Conservation (phyloP, 208 protist species). For the Leishmania amazonensis region DNA sequence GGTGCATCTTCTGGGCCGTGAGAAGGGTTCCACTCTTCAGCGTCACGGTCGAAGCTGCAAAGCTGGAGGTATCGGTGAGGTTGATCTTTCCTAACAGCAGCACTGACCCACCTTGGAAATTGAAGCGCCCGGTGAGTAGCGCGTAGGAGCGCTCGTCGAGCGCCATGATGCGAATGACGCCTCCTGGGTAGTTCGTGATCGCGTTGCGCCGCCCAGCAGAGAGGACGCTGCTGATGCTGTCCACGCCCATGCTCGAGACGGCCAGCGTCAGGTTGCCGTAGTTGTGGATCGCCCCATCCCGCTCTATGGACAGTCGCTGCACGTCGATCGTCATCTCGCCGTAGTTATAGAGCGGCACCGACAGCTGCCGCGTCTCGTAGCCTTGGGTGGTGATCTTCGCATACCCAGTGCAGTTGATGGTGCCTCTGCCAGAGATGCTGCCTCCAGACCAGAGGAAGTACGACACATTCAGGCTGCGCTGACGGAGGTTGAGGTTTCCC, state of each 20-base stretch:
- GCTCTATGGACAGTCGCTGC: conserved; percentile 60
- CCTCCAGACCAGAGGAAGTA: conserved; percentile 82
- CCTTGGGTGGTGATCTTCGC: conserved; percentile 66
- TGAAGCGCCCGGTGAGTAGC: conserved; percentile 61
- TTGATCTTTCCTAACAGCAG: conserved; percentile 52
- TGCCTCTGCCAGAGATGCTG: conserved; percentile 67
- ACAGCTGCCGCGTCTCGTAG: conserved; percentile 64
- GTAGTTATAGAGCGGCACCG: conserved; percentile 72
- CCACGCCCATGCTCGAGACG: conserved; percentile 56
- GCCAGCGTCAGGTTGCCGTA: conserved; percentile 75
- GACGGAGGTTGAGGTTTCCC: conserved; percentile 59
- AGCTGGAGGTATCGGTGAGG: conserved; percentile 51
- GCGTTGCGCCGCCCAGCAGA: conserved; percentile 50
- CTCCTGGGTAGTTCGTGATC: conserved; percentile 60
- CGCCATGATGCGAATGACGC: conserved; percentile 56
- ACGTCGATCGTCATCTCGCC: conserved; percentile 84
- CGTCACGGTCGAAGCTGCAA: conserved; percentile 34
- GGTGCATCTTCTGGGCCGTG: conserved; percentile 39
- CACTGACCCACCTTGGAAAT: conserved; percentile 53
- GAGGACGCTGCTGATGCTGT: conserved; percentile 65
- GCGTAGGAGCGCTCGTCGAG: conserved; percentile 50
- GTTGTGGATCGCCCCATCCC: conserved; percentile 73
- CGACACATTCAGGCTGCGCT: conserved; percentile 72
- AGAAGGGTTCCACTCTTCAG: conserved; percentile 41
- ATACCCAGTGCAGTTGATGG: conserved; percentile 64